Conservation (phyloP, 1,284 basidiomycete species). For the Cystobasidium sp. region DNA sequence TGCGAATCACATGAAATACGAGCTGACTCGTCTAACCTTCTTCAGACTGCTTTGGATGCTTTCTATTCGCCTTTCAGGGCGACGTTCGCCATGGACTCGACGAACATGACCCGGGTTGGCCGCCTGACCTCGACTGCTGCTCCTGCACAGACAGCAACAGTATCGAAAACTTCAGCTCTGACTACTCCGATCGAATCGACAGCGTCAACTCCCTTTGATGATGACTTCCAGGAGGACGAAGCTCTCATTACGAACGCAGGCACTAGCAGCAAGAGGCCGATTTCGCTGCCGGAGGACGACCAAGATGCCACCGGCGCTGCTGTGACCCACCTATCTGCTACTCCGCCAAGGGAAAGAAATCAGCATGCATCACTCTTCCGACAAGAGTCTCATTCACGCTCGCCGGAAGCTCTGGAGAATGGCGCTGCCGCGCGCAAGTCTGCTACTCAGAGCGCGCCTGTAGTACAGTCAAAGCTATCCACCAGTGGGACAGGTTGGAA, state of each 20-base stretch:
- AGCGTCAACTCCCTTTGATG: not conserved
- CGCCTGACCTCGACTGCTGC: constrained; percentile 21
- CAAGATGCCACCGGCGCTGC: too few relatives aligned
- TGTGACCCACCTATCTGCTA: too few relatives aligned
- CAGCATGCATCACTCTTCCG: constrained; percentile 38
- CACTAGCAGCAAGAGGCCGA: too few relatives aligned
- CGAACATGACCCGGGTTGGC: constrained; percentile 31
- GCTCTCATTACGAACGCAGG: too few relatives aligned
- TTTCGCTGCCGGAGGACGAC: too few relatives aligned
- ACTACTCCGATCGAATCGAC: not conserved
- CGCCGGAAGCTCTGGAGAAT: not conserved
- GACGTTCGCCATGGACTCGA: constrained; percentile 62
- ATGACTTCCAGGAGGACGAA: not conserved
- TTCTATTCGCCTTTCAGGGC: constrained; percentile 71
- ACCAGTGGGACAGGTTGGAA: not conserved
- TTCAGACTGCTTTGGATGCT: constrained; percentile 65
- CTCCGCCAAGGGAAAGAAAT: too few relatives aligned
- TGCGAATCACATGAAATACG: not conserved
- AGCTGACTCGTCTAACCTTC: too few relatives aligned
- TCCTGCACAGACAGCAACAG: constrained; percentile 23
- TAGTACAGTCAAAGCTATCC: not conserved
- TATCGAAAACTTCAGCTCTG: not conserved
- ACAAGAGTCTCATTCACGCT: not conserved
- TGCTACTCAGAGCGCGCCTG: not conserved
- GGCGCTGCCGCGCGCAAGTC: not conserved